Conservation (phyloP, 164 flowering plant species). For the Magnolia kwangsiensis region DNA sequence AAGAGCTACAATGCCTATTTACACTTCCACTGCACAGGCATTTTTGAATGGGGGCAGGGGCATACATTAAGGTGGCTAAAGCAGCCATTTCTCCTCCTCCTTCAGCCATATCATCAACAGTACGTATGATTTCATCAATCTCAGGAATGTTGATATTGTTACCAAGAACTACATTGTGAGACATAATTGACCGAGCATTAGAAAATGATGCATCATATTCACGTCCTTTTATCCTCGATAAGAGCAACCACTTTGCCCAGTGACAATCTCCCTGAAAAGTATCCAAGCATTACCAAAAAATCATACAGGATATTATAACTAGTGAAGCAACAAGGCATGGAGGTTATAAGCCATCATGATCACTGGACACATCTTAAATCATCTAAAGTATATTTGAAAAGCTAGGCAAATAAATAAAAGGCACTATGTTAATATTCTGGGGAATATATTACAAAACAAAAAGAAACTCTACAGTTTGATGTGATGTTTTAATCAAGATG, state of each 20-base stretch:
- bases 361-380: background rate
- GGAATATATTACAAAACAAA: too few relatives aligned
- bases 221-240: conserved; percentile 64
- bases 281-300: conserved; percentile 6
- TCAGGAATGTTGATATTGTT: conserved; percentile 44
- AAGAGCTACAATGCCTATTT: conserved; percentile 62
- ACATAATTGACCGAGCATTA: conserved; percentile 73
- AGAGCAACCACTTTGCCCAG: conserved; percentile 91
- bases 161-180: conserved; percentile 39
- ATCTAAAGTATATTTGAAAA: too few relatives aligned
- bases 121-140: conserved; percentile 63
- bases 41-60: conserved; percentile 75
- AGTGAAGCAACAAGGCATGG: background rate
- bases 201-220: conserved; percentile 94
- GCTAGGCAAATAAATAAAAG: too few relatives aligned
- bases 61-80: conserved; percentile 88
- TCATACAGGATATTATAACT: conserved; percentile 1
- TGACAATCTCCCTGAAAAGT: conserved; percentile 72
- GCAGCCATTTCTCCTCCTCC: conserved; percentile 97
- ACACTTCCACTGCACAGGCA: conserved; percentile 84
- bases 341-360: background rate
- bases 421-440: too few relatives aligned
- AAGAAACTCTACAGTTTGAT: too few relatives aligned
- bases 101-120: conserved; percentile 98
- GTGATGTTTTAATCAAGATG: too few relatives aligned